Percentiles rank a stretch among this genome's conserved stretches.
These are phyloP conservation scores for Haplosporangium sp. DNA, from an alignment of 371 early-diverging fungal genomes.

Conservation along the genomic window DNA sequence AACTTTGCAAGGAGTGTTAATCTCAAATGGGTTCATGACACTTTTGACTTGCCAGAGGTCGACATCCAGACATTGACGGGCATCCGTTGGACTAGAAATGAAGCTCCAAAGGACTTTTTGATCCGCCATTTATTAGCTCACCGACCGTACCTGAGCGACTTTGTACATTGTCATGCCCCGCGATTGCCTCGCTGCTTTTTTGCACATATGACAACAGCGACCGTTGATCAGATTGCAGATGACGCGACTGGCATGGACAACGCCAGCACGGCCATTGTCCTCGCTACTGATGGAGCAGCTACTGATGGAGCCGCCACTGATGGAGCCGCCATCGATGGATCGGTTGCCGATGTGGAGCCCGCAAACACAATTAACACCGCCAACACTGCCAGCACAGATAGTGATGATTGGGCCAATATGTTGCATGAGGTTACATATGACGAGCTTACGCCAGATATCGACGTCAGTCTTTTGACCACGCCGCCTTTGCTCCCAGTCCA, in stretches of 20 bases:
- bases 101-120: conserved; percentile 45
- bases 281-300: conserved; percentile 3
- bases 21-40: conserved; percentile 53
- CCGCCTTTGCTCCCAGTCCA: conserved; percentile 37
- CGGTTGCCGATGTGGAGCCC: conserved; percentile 8
- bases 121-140: conserved; percentile 42
- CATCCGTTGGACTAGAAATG: conserved; percentile 50
- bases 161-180: conserved; percentile 46
- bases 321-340: conserved; percentile 3
- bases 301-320: conserved; percentile 9
- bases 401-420: conserved; percentile 27
- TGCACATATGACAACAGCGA: conserved; percentile 21
- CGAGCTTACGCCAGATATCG: conserved; percentile 12
- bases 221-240: conserved; percentile 9
- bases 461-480: conserved; percentile 21
- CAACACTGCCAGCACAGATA: conserved; percentile 22
- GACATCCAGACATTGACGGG: conserved; percentile 46
- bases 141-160: conserved; percentile 47
- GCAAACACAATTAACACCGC: conserved; percentile 23
- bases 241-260: conserved; percentile 4
- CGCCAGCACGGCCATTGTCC: not conserved
- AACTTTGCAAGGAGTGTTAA: conserved; percentile 52
- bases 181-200: conserved; percentile 42
- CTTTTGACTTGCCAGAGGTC: conserved; percentile 49
- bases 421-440: conserved; percentile 28